Percentiles rank a stretch among this genome's conserved stretches.
Conservation (phyloP, 345 rosid species). For the Eucalyptus viminalis region DNA sequence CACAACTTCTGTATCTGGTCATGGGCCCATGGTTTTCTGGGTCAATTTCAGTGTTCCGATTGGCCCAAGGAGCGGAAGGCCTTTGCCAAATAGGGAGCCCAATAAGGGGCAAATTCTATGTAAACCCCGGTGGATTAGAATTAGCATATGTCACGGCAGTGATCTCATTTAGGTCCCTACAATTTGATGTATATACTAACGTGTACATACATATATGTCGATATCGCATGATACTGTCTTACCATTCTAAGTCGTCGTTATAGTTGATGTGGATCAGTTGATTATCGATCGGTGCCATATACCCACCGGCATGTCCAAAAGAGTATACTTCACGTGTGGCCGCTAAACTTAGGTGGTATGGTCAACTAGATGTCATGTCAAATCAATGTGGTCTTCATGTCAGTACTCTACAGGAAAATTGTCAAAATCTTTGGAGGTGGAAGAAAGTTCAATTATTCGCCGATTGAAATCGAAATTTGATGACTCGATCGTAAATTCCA, state of each 20-base stretch:
- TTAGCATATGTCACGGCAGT: background rate
- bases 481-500: background rate
- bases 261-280: background rate
- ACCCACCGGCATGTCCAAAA: background rate
- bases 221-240: background rate
- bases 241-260: background rate
- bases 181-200: background rate
- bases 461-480: background rate
- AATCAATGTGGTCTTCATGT: background rate
- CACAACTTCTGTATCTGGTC: background rate
- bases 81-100: background rate
- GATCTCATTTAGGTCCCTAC: background rate
- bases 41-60: background rate
- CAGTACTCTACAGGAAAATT: background rate
- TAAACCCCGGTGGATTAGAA: background rate
- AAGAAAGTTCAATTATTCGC: background rate
- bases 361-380: background rate
- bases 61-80: background rate
- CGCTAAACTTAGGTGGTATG: background rate
- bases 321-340: background rate
- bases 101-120: background rate
- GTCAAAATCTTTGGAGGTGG: background rate
- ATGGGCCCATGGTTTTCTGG: background rate
- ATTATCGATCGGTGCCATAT: fast-evolving
- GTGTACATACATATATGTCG: background rate